Percentiles rank a stretch among this genome's conserved stretches.
Conservation (phyloP, 2,329 filamentous ascomycete species). For the Neofusicoccum sp. region DNA sequence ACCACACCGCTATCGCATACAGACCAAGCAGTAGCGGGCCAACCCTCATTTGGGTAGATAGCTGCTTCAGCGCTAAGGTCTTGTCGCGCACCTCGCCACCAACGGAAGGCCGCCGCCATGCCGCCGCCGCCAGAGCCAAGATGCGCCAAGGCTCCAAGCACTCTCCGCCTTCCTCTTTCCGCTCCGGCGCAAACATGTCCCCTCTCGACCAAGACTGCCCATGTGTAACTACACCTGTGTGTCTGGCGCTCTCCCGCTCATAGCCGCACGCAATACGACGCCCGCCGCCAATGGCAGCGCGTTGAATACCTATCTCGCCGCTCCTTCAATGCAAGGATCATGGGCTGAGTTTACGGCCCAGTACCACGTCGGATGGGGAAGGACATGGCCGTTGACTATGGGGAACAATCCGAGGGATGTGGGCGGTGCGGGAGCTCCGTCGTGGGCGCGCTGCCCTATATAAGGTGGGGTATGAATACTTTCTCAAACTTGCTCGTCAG, state of each 20-base stretch:
- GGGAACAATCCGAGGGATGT: background rate
- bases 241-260: background rate
- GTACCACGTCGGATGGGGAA: conserved; percentile 2
- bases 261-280: conserved; percentile 9
- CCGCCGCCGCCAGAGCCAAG: conserved; percentile 13
- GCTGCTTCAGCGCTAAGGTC: background rate
- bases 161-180: conserved; percentile 16
- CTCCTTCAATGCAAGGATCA: background rate
- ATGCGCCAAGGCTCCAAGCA: conserved; percentile 4
- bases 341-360: background rate
- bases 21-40: background rate
- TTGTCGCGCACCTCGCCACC: conserved; percentile 4
- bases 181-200: background rate
- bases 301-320: background rate
- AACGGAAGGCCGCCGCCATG: conserved; percentile 4
- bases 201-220: background rate
- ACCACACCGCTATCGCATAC: background rate
- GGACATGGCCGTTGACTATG: background rate
- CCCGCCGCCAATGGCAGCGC: background rate
- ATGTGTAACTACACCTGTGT: background rate
- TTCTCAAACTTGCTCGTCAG: background rate
- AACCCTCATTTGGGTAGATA: background rate
- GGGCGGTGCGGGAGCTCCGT: background rate
- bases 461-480: background rate
- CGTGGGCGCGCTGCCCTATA: background rate